Evolutionary conservation across 768 basidiomycete species (phyloP).

Genomic region (Tricholoma furcatifolium): DNA sequence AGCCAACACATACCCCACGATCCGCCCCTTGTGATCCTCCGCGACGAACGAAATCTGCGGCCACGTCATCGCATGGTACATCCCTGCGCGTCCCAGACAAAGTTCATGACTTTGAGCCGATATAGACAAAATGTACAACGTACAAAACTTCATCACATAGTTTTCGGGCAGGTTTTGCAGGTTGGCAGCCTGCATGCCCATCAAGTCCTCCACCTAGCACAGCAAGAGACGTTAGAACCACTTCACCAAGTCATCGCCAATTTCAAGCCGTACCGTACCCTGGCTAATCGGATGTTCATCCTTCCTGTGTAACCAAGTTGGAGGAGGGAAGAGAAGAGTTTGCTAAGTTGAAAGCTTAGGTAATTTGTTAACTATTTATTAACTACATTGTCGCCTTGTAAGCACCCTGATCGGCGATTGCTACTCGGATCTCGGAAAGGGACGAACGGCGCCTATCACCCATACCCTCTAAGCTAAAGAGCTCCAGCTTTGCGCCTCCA

Average conservation of each 20-base stretch:
- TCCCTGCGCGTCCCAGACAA: conserved; percentile 48
- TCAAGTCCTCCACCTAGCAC: conserved; percentile 76
- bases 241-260: background rate
- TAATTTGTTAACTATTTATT: too few species aligned
- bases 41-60: conserved; percentile 92
- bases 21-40: conserved; percentile 82
- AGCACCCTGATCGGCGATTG: too few species aligned
- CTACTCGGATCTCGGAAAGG: too few species aligned
- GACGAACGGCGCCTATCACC: too few species aligned
- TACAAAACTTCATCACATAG: conserved; percentile 81
- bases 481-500: too few species aligned
- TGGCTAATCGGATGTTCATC: conserved; percentile 57
- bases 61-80: conserved; percentile 91
- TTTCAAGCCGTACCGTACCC: conserved; percentile 26
- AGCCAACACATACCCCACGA: conserved; percentile 94
- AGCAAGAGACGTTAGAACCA: background rate
- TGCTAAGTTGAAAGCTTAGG: background rate
- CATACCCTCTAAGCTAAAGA: too few species aligned
- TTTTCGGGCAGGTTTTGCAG: conserved; percentile 92
- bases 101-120: background rate
- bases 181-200: conserved; percentile 94
- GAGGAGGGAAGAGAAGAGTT: background rate
- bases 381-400: too few species aligned
- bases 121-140: conserved; percentile 18
- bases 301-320: background rate